These are phyloP conservation scores for Ostreobium quekettii DNA, from an alignment of 139 green algal genomes.

Conservation along the genomic window DNA sequence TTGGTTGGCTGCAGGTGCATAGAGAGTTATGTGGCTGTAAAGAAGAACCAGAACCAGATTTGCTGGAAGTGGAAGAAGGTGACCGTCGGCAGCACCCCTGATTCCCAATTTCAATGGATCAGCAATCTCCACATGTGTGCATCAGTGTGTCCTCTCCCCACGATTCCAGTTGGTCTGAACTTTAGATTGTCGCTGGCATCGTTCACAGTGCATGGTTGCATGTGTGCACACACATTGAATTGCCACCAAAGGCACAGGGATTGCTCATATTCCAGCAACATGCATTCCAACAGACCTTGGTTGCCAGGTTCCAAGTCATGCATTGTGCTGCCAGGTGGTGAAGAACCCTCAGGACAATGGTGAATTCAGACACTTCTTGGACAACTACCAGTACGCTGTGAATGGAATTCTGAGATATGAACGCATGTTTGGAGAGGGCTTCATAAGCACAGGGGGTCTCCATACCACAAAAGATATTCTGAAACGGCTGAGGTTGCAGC, in stretches of 20 bases:
- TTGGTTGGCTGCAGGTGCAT: conserved; percentile 61
- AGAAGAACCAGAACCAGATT: conserved; percentile 81
- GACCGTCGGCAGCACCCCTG: neutral
- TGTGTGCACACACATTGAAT: no score
- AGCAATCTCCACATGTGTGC: no score
- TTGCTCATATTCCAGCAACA: no score
- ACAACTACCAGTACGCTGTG: conserved; percentile 54
- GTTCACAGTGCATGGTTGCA: no score
- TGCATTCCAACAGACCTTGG: no score
- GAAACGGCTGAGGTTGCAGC: conserved; percentile 42
- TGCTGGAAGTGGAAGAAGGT: conserved; percentile 39
- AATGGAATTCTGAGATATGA: conserved; percentile 65
- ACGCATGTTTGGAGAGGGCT: conserved; percentile 65
- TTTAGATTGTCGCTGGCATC: no score
- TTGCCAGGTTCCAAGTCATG: no score
- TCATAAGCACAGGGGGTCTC: conserved; percentile 61
- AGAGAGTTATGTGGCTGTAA: conserved; percentile 73
- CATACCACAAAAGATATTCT: conserved; percentile 50
- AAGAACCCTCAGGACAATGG: conserved; percentile 8
- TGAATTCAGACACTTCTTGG: conserved; percentile 56
- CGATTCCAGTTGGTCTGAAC: no score
- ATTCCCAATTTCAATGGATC: no score
- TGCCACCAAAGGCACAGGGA: no score
- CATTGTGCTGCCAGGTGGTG: conserved; percentile 23
- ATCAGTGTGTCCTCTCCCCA: no score